Conservation (phyloP, 2,329 filamentous ascomycete genomes). For the Aspergillus quadrilineatus region DNA sequence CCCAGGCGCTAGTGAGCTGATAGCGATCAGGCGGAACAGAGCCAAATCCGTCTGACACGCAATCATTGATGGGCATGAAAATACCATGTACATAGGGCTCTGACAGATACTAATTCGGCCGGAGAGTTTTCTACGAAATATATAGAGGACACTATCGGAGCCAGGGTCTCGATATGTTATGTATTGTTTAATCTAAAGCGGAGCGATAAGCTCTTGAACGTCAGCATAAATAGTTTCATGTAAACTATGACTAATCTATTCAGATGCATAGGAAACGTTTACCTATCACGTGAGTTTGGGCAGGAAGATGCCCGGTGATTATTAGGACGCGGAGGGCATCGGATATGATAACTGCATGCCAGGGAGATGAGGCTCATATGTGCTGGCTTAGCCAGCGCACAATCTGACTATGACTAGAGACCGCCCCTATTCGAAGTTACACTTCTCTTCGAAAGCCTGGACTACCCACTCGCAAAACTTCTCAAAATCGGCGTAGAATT, state of each 20-base stretch:
- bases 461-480: conserved; percentile 89
- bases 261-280: too few relatives aligned
- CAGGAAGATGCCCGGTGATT: too few relatives aligned
- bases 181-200: too few relatives aligned
- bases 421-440: neutral
- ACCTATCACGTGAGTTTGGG: too few relatives aligned
- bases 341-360: too few relatives aligned
- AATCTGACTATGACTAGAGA: neutral
- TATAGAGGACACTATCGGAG: too few relatives aligned
- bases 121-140: too few relatives aligned
- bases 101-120: too few relatives aligned
- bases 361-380: too few relatives aligned
- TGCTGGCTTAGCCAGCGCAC: neutral
- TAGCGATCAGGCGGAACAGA: conserved; percentile 25
- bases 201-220: too few relatives aligned
- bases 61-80: neutral
- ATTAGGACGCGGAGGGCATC: too few relatives aligned
- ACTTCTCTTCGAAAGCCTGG: conserved; percentile 61
- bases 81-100: neutral
- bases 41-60: conserved; percentile 23
- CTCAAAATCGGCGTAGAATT: conserved; percentile 84
- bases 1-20: conserved; percentile 21
- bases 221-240: neutral
- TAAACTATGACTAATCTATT: neutral
- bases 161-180: too few relatives aligned